Evolutionary conservation across 345 rosid species (phyloP).

Genomic region (Chamaenerion angustifolium): DNA sequence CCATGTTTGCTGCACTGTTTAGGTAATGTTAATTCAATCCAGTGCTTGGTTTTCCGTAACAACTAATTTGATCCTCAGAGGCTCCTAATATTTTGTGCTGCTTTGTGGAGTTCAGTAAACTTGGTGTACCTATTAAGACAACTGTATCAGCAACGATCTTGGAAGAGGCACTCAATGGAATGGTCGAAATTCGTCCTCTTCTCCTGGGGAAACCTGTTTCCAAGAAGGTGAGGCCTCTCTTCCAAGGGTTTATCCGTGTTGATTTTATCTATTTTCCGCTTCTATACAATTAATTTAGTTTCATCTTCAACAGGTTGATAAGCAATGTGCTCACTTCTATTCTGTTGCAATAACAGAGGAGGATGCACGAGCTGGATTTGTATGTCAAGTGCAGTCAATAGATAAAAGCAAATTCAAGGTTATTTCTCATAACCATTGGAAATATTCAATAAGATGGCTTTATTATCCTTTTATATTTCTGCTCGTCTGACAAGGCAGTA

Average conservation of each 20-base stretch:
- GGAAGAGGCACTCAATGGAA: conserved; percentile 94
- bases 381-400: conserved; percentile 80
- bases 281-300: conserved; percentile 7
- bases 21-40: conserved; percentile 27
- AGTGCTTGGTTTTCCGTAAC: neutral
- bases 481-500: too few species aligned
- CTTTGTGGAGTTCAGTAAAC: conserved; percentile 48
- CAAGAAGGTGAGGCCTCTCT: conserved; percentile 43
- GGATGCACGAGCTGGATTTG: conserved; percentile 76
- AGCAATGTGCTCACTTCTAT: conserved; percentile 96
- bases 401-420: conserved; percentile 99
- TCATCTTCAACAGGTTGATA: conserved; percentile 68
- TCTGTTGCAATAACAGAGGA: conserved; percentile 78
- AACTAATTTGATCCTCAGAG: neutral
- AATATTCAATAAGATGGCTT: too few species aligned
- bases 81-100: conserved; percentile 3
- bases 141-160: conserved; percentile 83
- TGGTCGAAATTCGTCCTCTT: conserved; percentile 52
- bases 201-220: conserved; percentile 43
- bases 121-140: conserved; percentile 98
- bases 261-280: conserved; percentile 5
- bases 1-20: conserved; percentile 89
- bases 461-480: too few species aligned
- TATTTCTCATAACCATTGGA: neutral
- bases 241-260: conserved; percentile 3